Percentiles rank a stretch among this genome's conserved stretches.
phyloP scores from a whole-genome alignment of 2,329 filamentous ascomycete species.

The Cryoendolithus antarcticus region DNA sequence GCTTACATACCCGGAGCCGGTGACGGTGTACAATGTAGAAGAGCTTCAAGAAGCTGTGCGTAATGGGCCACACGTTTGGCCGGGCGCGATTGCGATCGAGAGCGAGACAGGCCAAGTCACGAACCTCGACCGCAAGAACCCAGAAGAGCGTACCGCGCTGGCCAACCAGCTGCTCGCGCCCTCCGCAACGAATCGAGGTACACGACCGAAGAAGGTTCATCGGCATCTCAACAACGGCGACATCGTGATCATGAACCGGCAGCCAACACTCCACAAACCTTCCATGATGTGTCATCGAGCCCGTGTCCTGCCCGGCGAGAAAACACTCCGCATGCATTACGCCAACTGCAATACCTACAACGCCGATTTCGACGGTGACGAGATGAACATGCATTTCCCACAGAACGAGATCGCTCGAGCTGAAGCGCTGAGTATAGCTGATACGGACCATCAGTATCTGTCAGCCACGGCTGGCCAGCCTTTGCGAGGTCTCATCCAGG shows the following conservation, averaged over 20 bases:
- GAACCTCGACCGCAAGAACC: slow-evolving; percentile 73
- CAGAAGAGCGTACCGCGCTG: slow-evolving; percentile 75
- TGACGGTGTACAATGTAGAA: slow-evolving; percentile 93
- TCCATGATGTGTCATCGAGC: slow-evolving; percentile 98
- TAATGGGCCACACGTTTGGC: slow-evolving; percentile 88
- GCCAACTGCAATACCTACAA: slow-evolving; percentile 99
- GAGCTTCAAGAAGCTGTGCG: slow-evolving; percentile 93
- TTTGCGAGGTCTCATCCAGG: slow-evolving; percentile 89
- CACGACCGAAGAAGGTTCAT: slow-evolving; percentile 89
- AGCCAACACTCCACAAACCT: slow-evolving; percentile 94
- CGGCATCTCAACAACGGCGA: slow-evolving; percentile 93
- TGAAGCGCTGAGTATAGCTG: slow-evolving; percentile 84
- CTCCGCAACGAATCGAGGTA: slow-evolving; percentile 60
- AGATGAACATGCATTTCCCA: slow-evolving; percentile 99
- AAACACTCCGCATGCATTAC: slow-evolving; percentile 98
- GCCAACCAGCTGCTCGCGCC: slow-evolving; percentile 89
- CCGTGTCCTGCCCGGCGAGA: slow-evolving; percentile 81
- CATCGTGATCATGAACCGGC: slow-evolving; percentile 96
- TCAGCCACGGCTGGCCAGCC: slow-evolving; percentile 90
- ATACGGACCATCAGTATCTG: slow-evolving; percentile 94
- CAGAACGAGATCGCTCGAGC: slow-evolving; percentile 91
- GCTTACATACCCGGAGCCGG: slow-evolving; percentile 90
- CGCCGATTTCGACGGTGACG: slow-evolving; percentile 96
- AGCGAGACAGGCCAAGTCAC: slow-evolving; percentile 90
- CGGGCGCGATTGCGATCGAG: slow-evolving; percentile 85